Evolutionary conservation across 768 basidiomycete species (phyloP).

Genomic region (Boletus sensibilis): DNA sequence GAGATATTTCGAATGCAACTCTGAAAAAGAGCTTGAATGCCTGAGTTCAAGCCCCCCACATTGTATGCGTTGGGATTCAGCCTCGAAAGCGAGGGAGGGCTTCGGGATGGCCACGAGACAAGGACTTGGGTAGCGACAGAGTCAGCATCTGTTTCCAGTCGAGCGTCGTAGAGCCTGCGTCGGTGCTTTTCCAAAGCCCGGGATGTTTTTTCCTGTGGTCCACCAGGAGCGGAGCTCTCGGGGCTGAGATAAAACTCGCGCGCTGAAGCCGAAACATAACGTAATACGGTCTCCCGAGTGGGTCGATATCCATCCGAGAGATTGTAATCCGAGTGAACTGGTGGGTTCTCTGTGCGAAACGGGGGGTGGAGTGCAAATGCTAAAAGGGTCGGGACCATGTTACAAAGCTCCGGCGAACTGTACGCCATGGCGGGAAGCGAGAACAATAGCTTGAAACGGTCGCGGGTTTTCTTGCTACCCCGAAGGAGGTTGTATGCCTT

Average conservation of each 20-base stretch:
- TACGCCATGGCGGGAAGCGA: slow-evolving; percentile 33
- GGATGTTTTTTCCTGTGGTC: not conserved
- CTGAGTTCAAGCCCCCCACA: not conserved
- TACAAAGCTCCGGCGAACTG: not conserved
- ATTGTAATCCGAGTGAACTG: not conserved
- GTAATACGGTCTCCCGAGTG: not conserved
- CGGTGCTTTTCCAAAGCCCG: not conserved
- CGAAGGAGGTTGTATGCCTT: slow-evolving; percentile 27
- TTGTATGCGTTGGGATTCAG: not conserved
- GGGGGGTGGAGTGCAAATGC: slow-evolving; percentile 26
- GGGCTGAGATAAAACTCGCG: not conserved
- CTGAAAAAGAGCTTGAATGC: not conserved
- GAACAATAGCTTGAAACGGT: slow-evolving; percentile 24
- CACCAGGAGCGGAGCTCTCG: not conserved
- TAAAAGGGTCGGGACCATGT: slow-evolving; percentile 27
- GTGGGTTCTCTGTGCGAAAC: slow-evolving; percentile 10
- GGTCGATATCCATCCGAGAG: not conserved
- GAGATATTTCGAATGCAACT: not conserved
- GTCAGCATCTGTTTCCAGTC: rapidly evolving
- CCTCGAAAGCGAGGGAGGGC: not conserved
- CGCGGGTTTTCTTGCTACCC: not conserved
- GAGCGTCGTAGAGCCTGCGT: not conserved
- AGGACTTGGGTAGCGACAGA: not conserved
- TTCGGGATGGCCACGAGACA: not conserved
- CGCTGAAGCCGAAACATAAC: not conserved